Conservation (phyloP, 1,139 yeast genomes). For the Candida sp. region DNA sequence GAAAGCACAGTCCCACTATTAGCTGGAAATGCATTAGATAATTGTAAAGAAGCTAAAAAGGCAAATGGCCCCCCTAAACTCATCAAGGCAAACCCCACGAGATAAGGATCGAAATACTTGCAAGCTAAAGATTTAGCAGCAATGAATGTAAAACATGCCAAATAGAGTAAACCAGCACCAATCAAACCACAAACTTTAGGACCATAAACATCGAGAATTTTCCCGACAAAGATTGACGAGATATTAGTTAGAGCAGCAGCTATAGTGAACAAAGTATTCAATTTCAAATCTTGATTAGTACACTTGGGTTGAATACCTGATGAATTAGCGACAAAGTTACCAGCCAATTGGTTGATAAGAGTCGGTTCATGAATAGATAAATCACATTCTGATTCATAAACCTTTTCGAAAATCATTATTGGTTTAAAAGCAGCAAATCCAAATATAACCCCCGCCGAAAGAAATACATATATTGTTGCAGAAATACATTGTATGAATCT, state of each 20-base stretch:
- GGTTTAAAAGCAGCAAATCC: slow-evolving; percentile 49
- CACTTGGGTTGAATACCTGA: slow-evolving; percentile 24
- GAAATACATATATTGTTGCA: slow-evolving; percentile 42
- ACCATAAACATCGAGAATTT: slow-evolving; percentile 38
- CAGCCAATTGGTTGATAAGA: slow-evolving; percentile 5
- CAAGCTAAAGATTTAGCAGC: slow-evolving; percentile 17
- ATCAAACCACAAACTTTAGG: slow-evolving; percentile 42
- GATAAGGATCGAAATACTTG: slow-evolving; percentile 32
- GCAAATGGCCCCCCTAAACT: slow-evolving; percentile 49
- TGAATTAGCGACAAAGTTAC: slow-evolving; percentile 4
- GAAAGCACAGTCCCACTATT: slow-evolving; percentile 42
- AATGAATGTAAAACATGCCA: slow-evolving; percentile 37
- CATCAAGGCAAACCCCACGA: slow-evolving; percentile 37
- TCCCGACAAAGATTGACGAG: slow-evolving; percentile 39
- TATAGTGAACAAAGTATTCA: slow-evolving; percentile 45
- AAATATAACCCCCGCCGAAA: slow-evolving; percentile 46
- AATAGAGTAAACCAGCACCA: slow-evolving; percentile 35
- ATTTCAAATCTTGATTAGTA: slow-evolving; percentile 39
- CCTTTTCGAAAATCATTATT: slow-evolving; percentile 33
- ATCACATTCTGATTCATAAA: slow-evolving; percentile 36
- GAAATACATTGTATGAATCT: slow-evolving; percentile 27
- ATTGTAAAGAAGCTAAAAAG: slow-evolving; percentile 42
- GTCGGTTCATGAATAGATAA: background rate
- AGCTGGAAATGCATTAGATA: slow-evolving; percentile 42
- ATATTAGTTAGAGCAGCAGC: slow-evolving; percentile 45